phyloP scores from a whole-genome alignment of 1,284 basidiomycete species.

The Leccinum pachyderme region DNA sequence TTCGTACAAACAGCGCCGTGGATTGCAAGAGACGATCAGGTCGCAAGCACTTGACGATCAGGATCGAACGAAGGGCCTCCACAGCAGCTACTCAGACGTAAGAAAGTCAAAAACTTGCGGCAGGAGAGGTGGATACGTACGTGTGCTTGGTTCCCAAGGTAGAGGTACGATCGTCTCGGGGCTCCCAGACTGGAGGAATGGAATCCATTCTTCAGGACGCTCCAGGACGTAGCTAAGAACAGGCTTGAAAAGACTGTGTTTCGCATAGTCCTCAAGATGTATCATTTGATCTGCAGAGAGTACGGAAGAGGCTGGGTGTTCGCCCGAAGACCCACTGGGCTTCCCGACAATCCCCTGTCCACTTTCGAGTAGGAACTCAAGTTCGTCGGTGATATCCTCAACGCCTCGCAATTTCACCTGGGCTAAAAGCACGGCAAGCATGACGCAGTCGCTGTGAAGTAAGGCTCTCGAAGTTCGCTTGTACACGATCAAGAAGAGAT shows the following conservation, averaged over 20 bases:
- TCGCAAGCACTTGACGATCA: conserved; percentile 86
- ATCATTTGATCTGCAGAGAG: conserved; percentile 65
- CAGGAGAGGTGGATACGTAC: conserved; percentile 44
- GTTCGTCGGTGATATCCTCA: conserved; percentile 80
- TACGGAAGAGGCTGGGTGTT: conserved; percentile 45
- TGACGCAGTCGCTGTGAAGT: conserved; percentile 88
- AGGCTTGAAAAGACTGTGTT: conserved; percentile 73
- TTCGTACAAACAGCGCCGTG: conserved; percentile 70
- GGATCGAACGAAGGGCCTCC: conserved; percentile 70
- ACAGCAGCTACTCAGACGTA: conserved; percentile 53
- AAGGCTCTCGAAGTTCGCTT: conserved; percentile 89
- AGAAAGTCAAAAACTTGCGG: conserved; percentile 3
- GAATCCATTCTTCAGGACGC: conserved; percentile 70
- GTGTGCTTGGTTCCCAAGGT: conserved; percentile 73
- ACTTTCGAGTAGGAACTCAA: conserved; percentile 89
- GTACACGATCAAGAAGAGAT: conserved; percentile 90
- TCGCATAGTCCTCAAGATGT: conserved; percentile 67
- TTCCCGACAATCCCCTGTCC: conserved; percentile 63
- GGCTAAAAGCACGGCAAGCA: conserved; percentile 87
- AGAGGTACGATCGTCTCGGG: conserved; percentile 77
- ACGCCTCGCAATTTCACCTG: conserved; percentile 85
- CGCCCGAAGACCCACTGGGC: conserved; percentile 35
- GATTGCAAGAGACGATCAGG: conserved; percentile 88
- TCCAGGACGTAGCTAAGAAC: conserved; percentile 69
- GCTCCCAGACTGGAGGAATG: conserved; percentile 66